phyloP scores from a whole-genome alignment of 73 alveolate species.

The Vitrella brassicaformis region DNA sequence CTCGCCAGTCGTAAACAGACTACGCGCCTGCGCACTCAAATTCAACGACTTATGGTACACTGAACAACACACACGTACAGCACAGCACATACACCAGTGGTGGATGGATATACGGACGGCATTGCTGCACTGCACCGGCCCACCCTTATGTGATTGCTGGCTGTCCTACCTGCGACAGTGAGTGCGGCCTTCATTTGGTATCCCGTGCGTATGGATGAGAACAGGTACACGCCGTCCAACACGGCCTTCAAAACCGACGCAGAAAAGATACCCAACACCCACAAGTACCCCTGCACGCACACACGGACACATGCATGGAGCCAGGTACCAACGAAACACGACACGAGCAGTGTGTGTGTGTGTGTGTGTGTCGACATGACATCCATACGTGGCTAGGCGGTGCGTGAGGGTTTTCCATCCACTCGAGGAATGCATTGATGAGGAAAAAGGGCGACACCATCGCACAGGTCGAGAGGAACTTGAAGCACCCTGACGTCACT shows the following conservation, averaged over 20 bases:
- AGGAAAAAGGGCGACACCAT: not conserved
- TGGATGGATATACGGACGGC: not conserved
- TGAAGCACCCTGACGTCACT: not conserved
- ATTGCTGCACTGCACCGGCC: not conserved
- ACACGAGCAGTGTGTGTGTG: not conserved
- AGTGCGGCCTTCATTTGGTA: no score
- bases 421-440: not conserved
- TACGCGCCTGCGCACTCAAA: not conserved
- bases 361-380: not conserved
- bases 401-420: no score
- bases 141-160: not conserved
- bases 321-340: not conserved
- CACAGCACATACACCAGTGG: not conserved
- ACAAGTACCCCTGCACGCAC: not conserved
- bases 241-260: no score
- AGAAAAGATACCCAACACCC: no score
- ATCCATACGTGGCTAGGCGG: no score
- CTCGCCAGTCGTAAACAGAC: not conserved
- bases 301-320: not conserved
- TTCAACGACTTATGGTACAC: not conserved
- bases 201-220: no score
- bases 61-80: not conserved
- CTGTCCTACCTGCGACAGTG: no score
- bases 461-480: not conserved
- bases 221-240: no score